Conservation (phyloP, 1,139 yeast genomes). For the Saccharomyces pastorianus region DNA sequence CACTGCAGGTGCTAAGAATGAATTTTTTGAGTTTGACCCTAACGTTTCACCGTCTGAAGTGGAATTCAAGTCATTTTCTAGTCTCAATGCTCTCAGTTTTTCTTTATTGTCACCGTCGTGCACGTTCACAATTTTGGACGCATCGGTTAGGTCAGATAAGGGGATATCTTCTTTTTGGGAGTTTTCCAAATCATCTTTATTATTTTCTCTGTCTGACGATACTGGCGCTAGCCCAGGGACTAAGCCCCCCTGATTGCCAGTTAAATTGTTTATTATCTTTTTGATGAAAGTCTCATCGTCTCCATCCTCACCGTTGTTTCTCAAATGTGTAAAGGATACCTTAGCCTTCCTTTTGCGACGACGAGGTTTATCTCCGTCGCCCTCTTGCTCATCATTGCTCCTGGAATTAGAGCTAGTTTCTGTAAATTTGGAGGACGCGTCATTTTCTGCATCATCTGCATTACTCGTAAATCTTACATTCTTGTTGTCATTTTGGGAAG, state of each 20-base stretch:
- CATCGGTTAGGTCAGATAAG: conserved; percentile 22
- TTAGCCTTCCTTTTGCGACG: conserved; percentile 7
- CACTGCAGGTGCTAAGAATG: conserved; percentile 24
- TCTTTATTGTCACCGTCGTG: conserved; percentile 17
- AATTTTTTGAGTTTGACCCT: conserved; percentile 26
- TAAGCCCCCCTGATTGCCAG: conserved; percentile 27
- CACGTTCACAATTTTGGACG: conserved; percentile 27
- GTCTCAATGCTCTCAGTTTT: conserved; percentile 3
- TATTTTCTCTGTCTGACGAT: conserved; percentile 2
- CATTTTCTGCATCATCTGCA: conserved; percentile 6
- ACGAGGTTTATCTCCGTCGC: conserved; percentile 12
- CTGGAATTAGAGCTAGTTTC: not conserved
- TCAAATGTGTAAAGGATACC: conserved; percentile 13
- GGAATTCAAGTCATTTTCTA: conserved; percentile 8
- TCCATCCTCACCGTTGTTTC: conserved; percentile 16
- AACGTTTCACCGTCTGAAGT: conserved; percentile 9
- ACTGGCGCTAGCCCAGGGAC: conserved; percentile 24
- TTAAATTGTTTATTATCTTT: conserved; percentile 21
- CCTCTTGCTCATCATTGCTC: conserved; percentile 11
- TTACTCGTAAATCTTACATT: conserved; percentile 11
- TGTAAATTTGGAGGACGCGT: conserved; percentile 1
- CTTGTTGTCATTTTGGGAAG: conserved; percentile 4
- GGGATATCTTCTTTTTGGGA: conserved; percentile 15
- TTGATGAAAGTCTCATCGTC: conserved; percentile 22
- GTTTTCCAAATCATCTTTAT: conserved; percentile 9